Base-by-base conservation (phyloP, 495 filamentous ascomycete species). In the Daldinia concentrica region DNA sequence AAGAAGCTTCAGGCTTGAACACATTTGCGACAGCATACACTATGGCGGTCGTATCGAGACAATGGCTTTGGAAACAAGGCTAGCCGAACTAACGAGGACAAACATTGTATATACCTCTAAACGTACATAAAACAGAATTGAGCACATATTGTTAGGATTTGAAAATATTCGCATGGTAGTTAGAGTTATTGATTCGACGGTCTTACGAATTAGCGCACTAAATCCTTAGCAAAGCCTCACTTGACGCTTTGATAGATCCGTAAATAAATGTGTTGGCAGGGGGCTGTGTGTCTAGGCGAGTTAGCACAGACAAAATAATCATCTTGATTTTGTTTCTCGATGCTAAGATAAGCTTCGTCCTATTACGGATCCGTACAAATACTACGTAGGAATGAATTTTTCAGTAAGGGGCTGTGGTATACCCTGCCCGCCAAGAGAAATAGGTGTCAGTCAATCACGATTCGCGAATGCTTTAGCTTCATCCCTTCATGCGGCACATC, bases 361-460 rank as follows among this genome's bases (percentile, higher is more conserved):
- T 8, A 32, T 32, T 32, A 48, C 43, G 24, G 24, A 48, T 48
- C n/a, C n/a, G n/a, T n/a, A n/a, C n/a, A 48, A 6, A 0, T 41
- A 8, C 3, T 48, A 17, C 6, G 1, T 8, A 22, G 43, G 8
- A 9, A 24, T 24, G 43, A 9, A 24, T 24, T 17, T 3, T 30
- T 6, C 8, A 54, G 26, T 36, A 54, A 54, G 50, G 15, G 26
- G 5, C 19, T 57, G 19, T 17, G 27, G 22, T 48, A 65, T 50
- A 58, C 57, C 63, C 54, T 58, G 39, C 41, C 39, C 30, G 63
- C 63, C 41, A 65, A 58, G 54, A 29, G 41, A 1, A 36, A 51
- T 48, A 41, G 39, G 27, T 39, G 22, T 26, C 48, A 1, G 39
- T 26, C 30, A 51, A 65, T 50, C 27, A 17, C 3, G 19, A 58